Evolutionary conservation across 2,329 filamentous ascomycete species (phyloP), one percentile per base, ranked within the genome.

Genomic region (Penicillium sp.): DNA sequence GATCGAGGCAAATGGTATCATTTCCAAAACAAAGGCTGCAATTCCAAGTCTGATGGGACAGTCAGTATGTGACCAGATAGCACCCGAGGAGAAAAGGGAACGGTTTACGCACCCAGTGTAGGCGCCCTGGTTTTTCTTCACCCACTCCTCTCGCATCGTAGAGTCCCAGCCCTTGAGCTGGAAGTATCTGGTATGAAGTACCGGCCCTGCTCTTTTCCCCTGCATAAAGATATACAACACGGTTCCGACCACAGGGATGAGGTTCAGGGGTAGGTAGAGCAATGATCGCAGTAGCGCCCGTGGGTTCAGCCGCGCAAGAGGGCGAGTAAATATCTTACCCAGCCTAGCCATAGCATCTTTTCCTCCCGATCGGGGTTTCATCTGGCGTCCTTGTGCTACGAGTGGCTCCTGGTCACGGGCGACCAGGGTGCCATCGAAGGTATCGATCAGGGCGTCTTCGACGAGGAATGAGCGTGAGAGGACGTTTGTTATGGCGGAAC

Each of bases 181-280:
- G 74, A 96, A 97, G 76, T 96, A 97, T 76, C 94, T 73, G 4
- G 74, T 71, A 69, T 85, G 82, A 38, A 80, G 79, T 0, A 77
- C 77, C 41, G 85, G 84, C 2, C 82, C 85, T 27, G 77, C 72
- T 57, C 78, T 79, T 67, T 74, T 75, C 74, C 88, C 89, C 74
- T 96, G 91, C 17, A 96, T 72, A 29, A 89, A 73, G 35, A 97
- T 83, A 74, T 96, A 97, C 5, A 92, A 78, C 8, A 87, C 78
- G 0, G 93, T 96, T 6, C 93, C 93, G 19, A 96, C 85, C 0
- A 97, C 83, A 0, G 93, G 93, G 52, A 97, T 92, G 71, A 96
- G 92, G 78, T 97, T 97, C 60, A 97, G 82, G 12, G 93, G 93
- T 42, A 96, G 81, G 72, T 96, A 94, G 77, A 97, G 84, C 62